Base-by-base conservation (phyloP, 2,329 filamentous ascomycete species). In the Claviceps sp. region DNA sequence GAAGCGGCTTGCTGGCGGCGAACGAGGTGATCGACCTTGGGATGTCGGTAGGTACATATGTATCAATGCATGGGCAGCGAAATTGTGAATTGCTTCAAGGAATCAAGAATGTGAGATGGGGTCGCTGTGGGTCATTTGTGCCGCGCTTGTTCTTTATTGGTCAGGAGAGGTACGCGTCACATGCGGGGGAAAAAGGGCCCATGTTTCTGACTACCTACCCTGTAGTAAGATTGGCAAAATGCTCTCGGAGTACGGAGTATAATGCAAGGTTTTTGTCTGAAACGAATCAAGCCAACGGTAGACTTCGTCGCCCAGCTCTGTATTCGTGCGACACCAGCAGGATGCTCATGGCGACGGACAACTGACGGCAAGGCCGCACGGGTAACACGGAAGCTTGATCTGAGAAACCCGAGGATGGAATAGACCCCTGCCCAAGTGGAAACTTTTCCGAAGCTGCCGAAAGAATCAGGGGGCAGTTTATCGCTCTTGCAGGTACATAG, bases 41-140 rank as follows among this genome's bases (percentile, higher is more conserved):
- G 30, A 11, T 34, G 30, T 11, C 10, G 44, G 14, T 42, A 19
- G 11, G 37, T 13, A 14, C 14, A n/a, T n/a, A n/a, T 43, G 38
- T 10, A 30, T 38, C 11, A 26, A n/a, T 46, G 50, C 55, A 52
- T 58, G 57, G 57, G 55, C 56, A 57, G 54, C 30, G 42, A 24
- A 11, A n/a, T 37, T 13, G 46, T 30, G 41, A 34, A 49, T 30
- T 13, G 34, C 52, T 37, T 42, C 30, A 43, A 44, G 24, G n/a
- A 8, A 24, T 8, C n/a, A 24, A 44, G 39, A 41, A 41, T n/a
- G n/a, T 8, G n/a, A 41, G 10, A 10, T 10, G 3, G n/a, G 5
- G n/a, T 8, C 10, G n/a, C 16, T 44, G 13, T 44, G 22, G 42
- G 22, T 26, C 42, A 14, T 44, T 22, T 14, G 30, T 41, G 39